Conservation (phyloP, 2,329 filamentous ascomycete species). For the Tolypocladium pustulatum region DNA sequence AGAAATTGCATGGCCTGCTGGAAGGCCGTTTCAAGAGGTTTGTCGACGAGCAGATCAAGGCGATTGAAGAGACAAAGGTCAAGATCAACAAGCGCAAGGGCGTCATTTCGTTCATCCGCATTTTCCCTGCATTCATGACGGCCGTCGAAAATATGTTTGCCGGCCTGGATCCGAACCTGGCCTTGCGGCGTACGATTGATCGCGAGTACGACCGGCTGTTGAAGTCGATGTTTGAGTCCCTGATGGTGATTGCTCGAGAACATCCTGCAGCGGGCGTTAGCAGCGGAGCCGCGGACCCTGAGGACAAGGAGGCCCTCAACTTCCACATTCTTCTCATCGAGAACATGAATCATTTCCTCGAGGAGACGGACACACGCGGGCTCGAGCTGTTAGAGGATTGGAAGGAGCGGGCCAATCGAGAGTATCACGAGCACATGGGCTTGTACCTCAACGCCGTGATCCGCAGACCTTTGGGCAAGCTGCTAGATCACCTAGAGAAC, state of each 20-base stretch:
- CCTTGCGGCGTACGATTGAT: slow-evolving; percentile 69
- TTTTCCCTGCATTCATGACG: slow-evolving; percentile 78
- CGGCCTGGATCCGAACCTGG: slow-evolving; percentile 42
- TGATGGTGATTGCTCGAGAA: slow-evolving; percentile 83
- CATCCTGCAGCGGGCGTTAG: slow-evolving; percentile 41
- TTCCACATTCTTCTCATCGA: slow-evolving; percentile 96
- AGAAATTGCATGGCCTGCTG: slow-evolving; percentile 67
- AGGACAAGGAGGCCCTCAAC: slow-evolving; percentile 95
- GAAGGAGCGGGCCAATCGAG: slow-evolving; percentile 65
- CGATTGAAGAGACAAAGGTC: slow-evolving; percentile 96
- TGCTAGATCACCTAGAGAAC: slow-evolving; percentile 85
- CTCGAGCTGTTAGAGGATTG: slow-evolving; percentile 74
- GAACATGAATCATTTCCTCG: slow-evolving; percentile 96
- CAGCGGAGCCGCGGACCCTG: slow-evolving; percentile 42
- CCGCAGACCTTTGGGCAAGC: slow-evolving; percentile 76
- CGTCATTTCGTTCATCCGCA: slow-evolving; percentile 88
- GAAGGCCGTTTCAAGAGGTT: slow-evolving; percentile 75
- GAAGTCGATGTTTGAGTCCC: slow-evolving; percentile 92
- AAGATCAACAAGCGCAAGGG: slow-evolving; percentile 98
- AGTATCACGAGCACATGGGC: slow-evolving; percentile 78
- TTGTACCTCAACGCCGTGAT: slow-evolving; percentile 84
- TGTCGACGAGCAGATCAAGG: slow-evolving; percentile 87
- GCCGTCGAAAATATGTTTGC: slow-evolving; percentile 77
- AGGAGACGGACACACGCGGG: slow-evolving; percentile 70
- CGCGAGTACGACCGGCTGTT: slow-evolving; percentile 81